Evolutionary conservation across 1,284 basidiomycete species (phyloP).

Genomic region (Acaromyces ingoldii): DNA sequence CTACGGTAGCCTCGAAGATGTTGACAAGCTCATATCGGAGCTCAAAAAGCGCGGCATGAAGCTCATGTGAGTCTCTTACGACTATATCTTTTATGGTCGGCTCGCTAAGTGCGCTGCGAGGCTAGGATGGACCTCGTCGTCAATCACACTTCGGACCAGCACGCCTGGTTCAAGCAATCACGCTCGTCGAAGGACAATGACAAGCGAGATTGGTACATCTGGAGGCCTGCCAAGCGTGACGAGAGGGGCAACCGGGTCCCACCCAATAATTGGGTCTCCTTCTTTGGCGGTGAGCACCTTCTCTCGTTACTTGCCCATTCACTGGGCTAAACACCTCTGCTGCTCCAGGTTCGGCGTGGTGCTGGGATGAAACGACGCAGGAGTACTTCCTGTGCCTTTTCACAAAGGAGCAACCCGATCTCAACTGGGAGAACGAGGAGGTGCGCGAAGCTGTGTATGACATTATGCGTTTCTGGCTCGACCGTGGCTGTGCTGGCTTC

Average conservation of each 20-base stretch:
- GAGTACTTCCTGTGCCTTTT: conserved; percentile 71
- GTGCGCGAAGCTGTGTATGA: conserved; percentile 60
- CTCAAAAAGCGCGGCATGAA: conserved; percentile 65
- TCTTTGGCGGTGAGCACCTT: no score
- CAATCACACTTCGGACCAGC: conserved; percentile 65
- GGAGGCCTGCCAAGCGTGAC: conserved; percentile 62
- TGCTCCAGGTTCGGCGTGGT: conserved; percentile 70
- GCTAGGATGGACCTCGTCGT: conserved; percentile 73
- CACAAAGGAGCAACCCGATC: conserved; percentile 65
- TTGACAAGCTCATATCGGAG: conserved; percentile 61
- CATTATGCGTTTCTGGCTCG: conserved; percentile 67
- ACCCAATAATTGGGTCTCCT: conserved; percentile 58
- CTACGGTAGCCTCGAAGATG: conserved; percentile 67
- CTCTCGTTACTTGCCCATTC: no score
- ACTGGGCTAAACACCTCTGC: no score
- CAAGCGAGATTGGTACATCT: conserved; percentile 69
- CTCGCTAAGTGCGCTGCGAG: no score
- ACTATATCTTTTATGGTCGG: no score
- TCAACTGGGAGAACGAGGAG: conserved; percentile 68
- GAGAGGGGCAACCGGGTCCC: conserved; percentile 42
- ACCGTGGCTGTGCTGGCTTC: conserved; percentile 68
- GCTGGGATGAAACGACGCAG: conserved; percentile 62
- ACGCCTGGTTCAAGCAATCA: conserved; percentile 65
- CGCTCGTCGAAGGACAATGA: conserved; percentile 57
- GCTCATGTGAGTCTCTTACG: no score